These are phyloP conservation scores for Trichoderma pleuroti DNA, from an alignment of 2,329 filamentous ascomycete genomes.

Conservation along the genomic window DNA sequence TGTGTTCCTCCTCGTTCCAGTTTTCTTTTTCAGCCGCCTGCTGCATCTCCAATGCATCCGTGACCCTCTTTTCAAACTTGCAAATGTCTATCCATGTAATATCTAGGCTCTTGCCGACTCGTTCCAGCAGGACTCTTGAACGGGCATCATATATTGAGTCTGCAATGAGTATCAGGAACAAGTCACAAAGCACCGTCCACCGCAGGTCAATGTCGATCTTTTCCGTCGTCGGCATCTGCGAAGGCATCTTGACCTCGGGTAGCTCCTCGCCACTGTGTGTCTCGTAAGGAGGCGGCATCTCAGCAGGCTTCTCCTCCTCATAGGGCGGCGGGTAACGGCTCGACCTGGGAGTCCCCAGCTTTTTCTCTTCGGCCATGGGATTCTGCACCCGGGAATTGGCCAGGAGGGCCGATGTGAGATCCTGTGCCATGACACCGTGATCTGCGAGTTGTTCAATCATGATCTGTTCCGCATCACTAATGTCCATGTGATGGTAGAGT, in stretches of 20 bases:
- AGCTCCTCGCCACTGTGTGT: constrained; percentile 66
- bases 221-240: constrained; percentile 73
- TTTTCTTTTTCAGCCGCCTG: constrained; percentile 91
- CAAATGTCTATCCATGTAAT: constrained; percentile 92
- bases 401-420: constrained; percentile 84
- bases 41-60: constrained; percentile 96
- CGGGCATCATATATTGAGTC: constrained; percentile 90
- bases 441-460: constrained; percentile 98
- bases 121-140: constrained; percentile 78
- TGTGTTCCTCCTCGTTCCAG: constrained; percentile 95
- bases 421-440: constrained; percentile 80
- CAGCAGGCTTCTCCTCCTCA: constrained; percentile 45
- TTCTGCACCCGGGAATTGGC: constrained; percentile 91
- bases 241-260: constrained; percentile 76
- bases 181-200: constrained; percentile 94
- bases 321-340: constrained; percentile 25
- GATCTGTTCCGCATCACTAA: constrained; percentile 83
- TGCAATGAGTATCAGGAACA: constrained; percentile 94
- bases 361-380: constrained; percentile 63
- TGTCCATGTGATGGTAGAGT: constrained; percentile 94
- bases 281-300: constrained; percentile 57
- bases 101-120: constrained; percentile 74
- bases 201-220: constrained; percentile 94
- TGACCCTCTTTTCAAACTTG: constrained; percentile 94
- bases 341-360: constrained; percentile 22